These are phyloP conservation scores for Penicillium sp. DNA, from an alignment of 2,329 filamentous ascomycete genomes.

Conservation along the genomic window DNA sequence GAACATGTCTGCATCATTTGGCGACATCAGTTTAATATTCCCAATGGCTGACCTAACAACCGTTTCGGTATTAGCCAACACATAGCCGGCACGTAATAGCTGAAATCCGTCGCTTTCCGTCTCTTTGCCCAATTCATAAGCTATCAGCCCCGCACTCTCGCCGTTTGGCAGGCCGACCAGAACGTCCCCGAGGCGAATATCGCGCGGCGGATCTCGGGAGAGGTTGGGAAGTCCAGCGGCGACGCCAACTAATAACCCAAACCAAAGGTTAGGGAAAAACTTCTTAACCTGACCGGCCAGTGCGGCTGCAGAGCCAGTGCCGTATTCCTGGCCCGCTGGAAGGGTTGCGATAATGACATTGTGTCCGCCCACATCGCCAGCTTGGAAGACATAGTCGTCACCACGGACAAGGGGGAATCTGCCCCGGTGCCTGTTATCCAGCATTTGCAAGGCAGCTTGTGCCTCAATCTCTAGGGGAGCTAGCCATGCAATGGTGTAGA, in stretches of 20 bases:
- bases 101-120: conserved; percentile 23
- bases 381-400: conserved; percentile 36
- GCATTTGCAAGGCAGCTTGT: conserved; percentile 30
- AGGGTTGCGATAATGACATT: conserved; percentile 36
- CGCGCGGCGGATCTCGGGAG: conserved; percentile 17
- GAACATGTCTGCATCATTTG: not conserved
- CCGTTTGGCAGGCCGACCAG: conserved; percentile 27
- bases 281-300: conserved; percentile 33
- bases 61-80: conserved; percentile 20
- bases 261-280: conserved; percentile 35
- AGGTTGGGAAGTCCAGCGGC: conserved; percentile 33
- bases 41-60: conserved; percentile 28
- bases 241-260: conserved; percentile 36
- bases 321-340: conserved; percentile 33
- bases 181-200: conserved; percentile 39
- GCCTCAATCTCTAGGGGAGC: conserved; percentile 37
- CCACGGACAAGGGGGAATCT: conserved; percentile 28
- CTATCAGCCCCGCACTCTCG: conserved; percentile 25
- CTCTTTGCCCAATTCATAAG: conserved; percentile 35
- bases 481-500: conserved; percentile 37
- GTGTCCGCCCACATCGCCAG: conserved; percentile 34
- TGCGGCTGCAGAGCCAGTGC: conserved; percentile 30
- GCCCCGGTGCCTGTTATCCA: conserved; percentile 31
- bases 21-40: not conserved
- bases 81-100: conserved; percentile 20